A percentile compares a stretch with the other conserved stretches of the same genome.
Conservation (phyloP, 305 asterid species). For the Euphrasia arctica region DNA sequence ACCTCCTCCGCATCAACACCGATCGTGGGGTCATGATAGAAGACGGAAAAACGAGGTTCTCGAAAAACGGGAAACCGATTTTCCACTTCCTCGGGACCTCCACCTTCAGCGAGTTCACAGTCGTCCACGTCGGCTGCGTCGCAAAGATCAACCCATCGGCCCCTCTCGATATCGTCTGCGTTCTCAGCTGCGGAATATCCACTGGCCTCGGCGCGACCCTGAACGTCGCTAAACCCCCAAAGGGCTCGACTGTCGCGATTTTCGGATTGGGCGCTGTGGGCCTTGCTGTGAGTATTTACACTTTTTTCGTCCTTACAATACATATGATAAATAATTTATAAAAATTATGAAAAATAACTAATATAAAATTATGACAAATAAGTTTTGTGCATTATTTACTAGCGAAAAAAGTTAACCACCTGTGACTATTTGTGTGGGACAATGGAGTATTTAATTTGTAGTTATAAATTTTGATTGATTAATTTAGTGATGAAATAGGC, state of each 20-base stretch:
- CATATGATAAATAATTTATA: no score
- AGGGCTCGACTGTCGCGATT: conserved; percentile 60
- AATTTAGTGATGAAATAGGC: conserved; percentile 30
- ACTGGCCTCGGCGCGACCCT: conserved; percentile 73
- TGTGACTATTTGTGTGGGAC: no score
- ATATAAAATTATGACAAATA: no score
- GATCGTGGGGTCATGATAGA: conserved; percentile 56
- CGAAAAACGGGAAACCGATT: conserved; percentile 58
- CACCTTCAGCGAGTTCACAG: conserved; percentile 65
- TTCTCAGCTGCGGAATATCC: conserved; percentile 61
- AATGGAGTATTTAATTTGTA: no score
- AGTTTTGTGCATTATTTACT: no score
- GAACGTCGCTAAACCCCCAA: conserved; percentile 65
- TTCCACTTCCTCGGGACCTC: conserved; percentile 71
- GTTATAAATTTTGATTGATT: neutral
- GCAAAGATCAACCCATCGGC: conserved; percentile 59
- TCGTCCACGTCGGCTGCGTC: conserved; percentile 54
- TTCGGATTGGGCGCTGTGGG: conserved; percentile 77
- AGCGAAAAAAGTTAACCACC: no score
- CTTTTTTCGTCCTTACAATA: no score
- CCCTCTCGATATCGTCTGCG: conserved; percentile 60
- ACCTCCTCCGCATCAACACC: conserved; percentile 52
- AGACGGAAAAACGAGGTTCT: conserved; percentile 48
- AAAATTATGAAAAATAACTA: no score
- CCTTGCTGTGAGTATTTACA: conserved; percentile 47